Base-by-base conservation (phyloP, 2,329 filamentous ascomycete genomes). In the Arthrobotrys entomopaga region DNA sequence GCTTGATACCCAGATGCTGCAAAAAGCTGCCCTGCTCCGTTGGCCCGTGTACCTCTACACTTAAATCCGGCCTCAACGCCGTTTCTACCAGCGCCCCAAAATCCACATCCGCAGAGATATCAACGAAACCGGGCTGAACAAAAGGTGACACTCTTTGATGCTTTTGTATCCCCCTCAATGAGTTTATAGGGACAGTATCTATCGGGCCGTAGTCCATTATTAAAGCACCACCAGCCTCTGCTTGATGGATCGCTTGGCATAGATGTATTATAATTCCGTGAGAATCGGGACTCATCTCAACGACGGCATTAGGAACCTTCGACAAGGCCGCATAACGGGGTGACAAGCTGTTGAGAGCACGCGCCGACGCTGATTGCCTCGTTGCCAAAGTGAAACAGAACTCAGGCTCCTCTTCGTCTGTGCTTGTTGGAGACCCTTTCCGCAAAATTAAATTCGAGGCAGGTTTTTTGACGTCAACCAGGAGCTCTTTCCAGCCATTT, bases 181-280 rank as follows among this genome's bases (percentile, higher is more conserved):
- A 96, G 84, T 97, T 96, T 73, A 91, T 84, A 1, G 95, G 95
- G 56, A 99, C 89, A 0, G 87, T 91, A 69, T 88, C 85, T 2
- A 88, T 82, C 3, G 94, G 91, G 16, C 95, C 95, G 82, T 99
- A 99, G 83, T 99, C 95, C 52, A 99, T 88, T 78, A 99, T 92
- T n/a, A 99, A 85, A 0, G 94, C 95, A 7, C 93, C 95, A 57
- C 95, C 95, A 0, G 89, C 90, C 4, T 84, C 77, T 43, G 83
- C 78, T 0, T 82, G 69, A 60, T 94, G 94, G 79, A 99, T 96
- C 64, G 92, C 89, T 11, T 86, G 82, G 4, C 95, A 92, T 80
- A 99, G 92, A 80, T 96, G 91, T 50, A 89, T 85, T 0, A 89
- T 88, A 81, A 93, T 95, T 42, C 91, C 86, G 24, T 90, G 88